Evolutionary conservation across 2,329 filamentous ascomycete species (phyloP).

Genomic region (Pezicula carpinea): DNA sequence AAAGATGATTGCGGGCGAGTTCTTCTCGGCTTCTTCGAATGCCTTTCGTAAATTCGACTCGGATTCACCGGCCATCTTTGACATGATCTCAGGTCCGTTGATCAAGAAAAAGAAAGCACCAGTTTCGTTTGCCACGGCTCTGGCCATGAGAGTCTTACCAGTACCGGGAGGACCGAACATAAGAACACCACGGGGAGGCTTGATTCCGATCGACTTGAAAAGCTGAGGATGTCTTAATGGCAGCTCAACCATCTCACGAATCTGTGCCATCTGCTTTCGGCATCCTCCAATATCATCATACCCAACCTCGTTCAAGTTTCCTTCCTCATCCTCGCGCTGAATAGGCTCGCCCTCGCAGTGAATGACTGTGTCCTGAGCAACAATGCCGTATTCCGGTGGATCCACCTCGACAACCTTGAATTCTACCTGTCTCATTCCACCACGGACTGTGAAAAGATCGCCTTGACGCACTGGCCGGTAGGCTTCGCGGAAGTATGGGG

Average conservation of each 20-base stretch:
- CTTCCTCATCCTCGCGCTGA: constrained; percentile 97
- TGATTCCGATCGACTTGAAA: constrained; percentile 99
- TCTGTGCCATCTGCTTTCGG: constrained; percentile 99
- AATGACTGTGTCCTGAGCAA: constrained; percentile 97
- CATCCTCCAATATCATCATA: constrained; percentile 99
- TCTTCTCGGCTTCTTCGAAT: constrained; percentile 99
- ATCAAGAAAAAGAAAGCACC: constrained; percentile 99
- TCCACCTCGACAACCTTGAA: constrained; percentile 99
- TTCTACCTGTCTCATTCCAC: constrained; percentile 98
- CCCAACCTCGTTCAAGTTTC: constrained; percentile 97
- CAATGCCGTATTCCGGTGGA: constrained; percentile 96
- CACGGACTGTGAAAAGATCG: constrained; percentile 94
- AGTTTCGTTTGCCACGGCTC: constrained; percentile 97
- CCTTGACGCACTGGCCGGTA: constrained; percentile 97
- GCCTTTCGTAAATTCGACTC: constrained; percentile 97
- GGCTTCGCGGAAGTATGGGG: constrained; percentile 98
- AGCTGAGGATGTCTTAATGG: constrained; percentile 95
- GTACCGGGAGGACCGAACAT: constrained; percentile 97
- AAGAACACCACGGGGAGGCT: constrained; percentile 95
- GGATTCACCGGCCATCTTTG: constrained; percentile 99
- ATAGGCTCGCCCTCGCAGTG: constrained; percentile 98
- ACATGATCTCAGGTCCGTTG: constrained; percentile 99
- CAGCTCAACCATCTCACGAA: constrained; percentile 96
- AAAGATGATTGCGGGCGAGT: constrained; percentile 98
- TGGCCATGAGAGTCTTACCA: constrained; percentile 98